These are phyloP conservation scores for Zymoseptoria tritici DNA, from an alignment of 2,329 filamentous ascomycete species.

Conservation along the genomic window DNA sequence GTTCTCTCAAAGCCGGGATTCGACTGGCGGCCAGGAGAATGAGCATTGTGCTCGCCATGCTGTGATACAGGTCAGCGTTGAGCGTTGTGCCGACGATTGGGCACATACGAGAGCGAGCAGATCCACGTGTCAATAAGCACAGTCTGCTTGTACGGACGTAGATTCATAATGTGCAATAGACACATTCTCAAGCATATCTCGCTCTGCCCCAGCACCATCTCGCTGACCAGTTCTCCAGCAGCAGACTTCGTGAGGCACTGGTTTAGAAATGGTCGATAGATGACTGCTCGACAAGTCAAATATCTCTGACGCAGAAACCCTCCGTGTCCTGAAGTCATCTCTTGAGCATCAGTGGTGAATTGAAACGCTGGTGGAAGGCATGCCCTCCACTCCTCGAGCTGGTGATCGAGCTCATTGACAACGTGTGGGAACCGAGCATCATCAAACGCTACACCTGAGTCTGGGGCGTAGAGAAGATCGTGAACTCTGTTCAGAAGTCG, in stretches of 20 bases:
- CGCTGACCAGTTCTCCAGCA: constrained; percentile 1
- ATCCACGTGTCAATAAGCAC: constrained; percentile 12
- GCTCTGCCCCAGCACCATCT: constrained; percentile 5
- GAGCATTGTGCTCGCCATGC: constrained; percentile 10
- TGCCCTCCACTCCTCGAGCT: constrained; percentile 10
- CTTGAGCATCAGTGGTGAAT: constrained; percentile 2
- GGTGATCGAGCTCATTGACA: constrained; percentile 10
- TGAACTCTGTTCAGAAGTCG: constrained; percentile 10
- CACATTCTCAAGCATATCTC: constrained; percentile 10
- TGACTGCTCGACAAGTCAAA: constrained; percentile 10
- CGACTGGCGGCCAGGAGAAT: constrained; percentile 7
- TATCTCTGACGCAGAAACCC: constrained; percentile 10
- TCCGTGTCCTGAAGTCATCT: constrained; percentile 2
- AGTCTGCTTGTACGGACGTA: constrained; percentile 7
- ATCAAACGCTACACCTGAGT: constrained; percentile 9
- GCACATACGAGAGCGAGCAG: constrained; percentile 4
- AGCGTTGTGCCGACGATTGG: too few relatives aligned
- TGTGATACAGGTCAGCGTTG: not conserved
- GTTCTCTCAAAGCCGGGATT: constrained; percentile 4
- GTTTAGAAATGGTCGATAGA: constrained; percentile 8
- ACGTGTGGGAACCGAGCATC: constrained; percentile 11
- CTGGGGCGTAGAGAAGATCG: constrained; percentile 9
- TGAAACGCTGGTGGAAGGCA: constrained; percentile 7
- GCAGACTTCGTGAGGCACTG: constrained; percentile 6
- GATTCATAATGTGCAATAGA: constrained; percentile 8